Base-by-base conservation (phyloP, 2,329 filamentous ascomycete species). In the Xylaria sp. region DNA sequence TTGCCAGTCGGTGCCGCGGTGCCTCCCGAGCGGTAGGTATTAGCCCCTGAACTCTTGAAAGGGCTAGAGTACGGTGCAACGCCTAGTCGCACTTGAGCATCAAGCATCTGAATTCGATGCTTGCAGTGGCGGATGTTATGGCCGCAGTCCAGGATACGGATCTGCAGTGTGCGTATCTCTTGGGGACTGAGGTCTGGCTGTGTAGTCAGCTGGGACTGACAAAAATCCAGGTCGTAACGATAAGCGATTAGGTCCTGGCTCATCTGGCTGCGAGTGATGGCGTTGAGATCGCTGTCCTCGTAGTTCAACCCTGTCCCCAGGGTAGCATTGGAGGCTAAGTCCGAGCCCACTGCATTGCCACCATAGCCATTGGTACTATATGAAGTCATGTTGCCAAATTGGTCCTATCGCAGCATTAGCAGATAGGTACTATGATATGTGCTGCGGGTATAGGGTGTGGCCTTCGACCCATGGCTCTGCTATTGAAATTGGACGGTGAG, bases 101-200 rank as follows among this genome's bases (percentile, higher is more conserved):
- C 78, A 1, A 83, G 74, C 23, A 74, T 73, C 71, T 84, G 80
- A 51, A 83, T 81, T 28, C 81, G 80, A 71, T 85, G 83, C 65
- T 78, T 77, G 71, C 80, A 79, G 64, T 79, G 76, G 4, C 83
- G 82, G 56, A 84, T 82, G 70, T 84, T 82, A 68, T 85, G 83
- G 25, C 80, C 77, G 32, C 82, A 77, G 59, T 85, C 83, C 10
- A 85, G 73, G 7, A 78, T 74, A 20, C 83, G 82, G 62, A 85
- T 75, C 73, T 83, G 82, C 25, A 84, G 73, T 4, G 79, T 81
- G 23, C 83, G 80, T 0, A 72, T 73, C 73, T 85, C 83, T 65
- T 82, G 79, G 0, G 83, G 80, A 0, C 81, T 82, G 55, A 84
- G 74, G 58, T 80, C 76, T 4, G 73, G 68, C 18, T 70, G 63